Conservation (phyloP, 176 grass and related monocot species). For the Oryza coarctata region DNA sequence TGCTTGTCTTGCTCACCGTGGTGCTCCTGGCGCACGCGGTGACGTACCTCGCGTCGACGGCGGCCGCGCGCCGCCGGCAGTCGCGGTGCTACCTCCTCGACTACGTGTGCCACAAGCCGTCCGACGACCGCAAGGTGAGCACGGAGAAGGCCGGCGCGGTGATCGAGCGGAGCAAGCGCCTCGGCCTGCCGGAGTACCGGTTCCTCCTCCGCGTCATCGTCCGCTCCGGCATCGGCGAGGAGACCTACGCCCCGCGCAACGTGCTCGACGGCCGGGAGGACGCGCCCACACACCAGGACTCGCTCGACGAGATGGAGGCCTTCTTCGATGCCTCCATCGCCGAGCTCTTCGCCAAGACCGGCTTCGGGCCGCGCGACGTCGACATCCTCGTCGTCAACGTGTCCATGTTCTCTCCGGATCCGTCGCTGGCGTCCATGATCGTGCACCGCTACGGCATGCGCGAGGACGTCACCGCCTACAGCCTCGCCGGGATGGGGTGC, state of each 20-base stretch:
- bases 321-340: slow-evolving; percentile 46
- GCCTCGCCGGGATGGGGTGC: slow-evolving; percentile 80
- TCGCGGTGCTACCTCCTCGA: slow-evolving; percentile 66
- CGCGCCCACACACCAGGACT: slow-evolving; percentile 32
- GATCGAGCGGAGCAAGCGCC: slow-evolving; percentile 46
- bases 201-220: slow-evolving; percentile 69
- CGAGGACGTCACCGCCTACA: slow-evolving; percentile 62
- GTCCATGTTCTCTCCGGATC: slow-evolving; percentile 56
- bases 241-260: slow-evolving; percentile 60
- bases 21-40: slow-evolving; percentile 31
- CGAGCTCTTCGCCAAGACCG: slow-evolving; percentile 29
- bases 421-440: slow-evolving; percentile 58
- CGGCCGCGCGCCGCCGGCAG: background rate
- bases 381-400: slow-evolving; percentile 62
- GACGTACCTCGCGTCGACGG: slow-evolving; percentile 15
- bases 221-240: slow-evolving; percentile 71
- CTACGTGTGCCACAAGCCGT: slow-evolving; percentile 62
- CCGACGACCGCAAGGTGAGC: slow-evolving; percentile 38
- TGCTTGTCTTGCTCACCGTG: slow-evolving; percentile 1
- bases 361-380: slow-evolving; percentile 29
- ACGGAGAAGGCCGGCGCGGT: slow-evolving; percentile 43
- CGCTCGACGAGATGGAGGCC: slow-evolving; percentile 57
- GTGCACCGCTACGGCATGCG: slow-evolving; percentile 44
- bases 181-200: slow-evolving; percentile 47
- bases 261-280: slow-evolving; percentile 53